phyloP scores from a whole-genome alignment of 768 basidiomycete genomes.

The Boletus subcaerulescens region DNA sequence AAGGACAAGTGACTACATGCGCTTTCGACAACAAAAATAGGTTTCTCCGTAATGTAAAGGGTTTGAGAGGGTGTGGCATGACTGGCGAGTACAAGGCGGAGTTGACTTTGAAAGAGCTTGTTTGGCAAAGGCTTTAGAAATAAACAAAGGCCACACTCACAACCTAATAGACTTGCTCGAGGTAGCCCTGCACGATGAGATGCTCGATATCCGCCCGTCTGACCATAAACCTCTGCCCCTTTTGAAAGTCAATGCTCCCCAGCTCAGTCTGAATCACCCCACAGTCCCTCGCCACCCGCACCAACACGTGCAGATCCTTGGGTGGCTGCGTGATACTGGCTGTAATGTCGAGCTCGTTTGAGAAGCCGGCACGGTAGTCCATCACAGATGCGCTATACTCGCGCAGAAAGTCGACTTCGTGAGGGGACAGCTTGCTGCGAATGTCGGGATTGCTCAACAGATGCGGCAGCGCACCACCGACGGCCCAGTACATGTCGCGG shows the following conservation, averaged over 20 bases:
- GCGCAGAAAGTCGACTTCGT: constrained; percentile 82
- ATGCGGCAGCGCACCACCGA: constrained; percentile 83
- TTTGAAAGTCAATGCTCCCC: constrained; percentile 86
- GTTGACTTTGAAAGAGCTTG: constrained; percentile 4
- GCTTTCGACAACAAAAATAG: background rate
- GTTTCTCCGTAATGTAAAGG: background rate
- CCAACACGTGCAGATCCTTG: constrained; percentile 84
- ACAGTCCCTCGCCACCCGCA: constrained; percentile 84
- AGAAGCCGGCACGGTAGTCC: constrained; percentile 81
- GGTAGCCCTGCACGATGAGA: constrained; percentile 88
- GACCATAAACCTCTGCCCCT: constrained; percentile 88
- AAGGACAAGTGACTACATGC: background rate
- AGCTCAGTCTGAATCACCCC: constrained; percentile 91
- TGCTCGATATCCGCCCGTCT: constrained; percentile 88
- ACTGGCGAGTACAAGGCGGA: background rate
- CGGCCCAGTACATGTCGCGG: constrained; percentile 85
- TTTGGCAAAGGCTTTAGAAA: constrained; percentile 25
- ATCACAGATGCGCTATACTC: constrained; percentile 79
- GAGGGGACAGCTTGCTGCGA: constrained; percentile 71
- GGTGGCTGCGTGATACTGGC: constrained; percentile 81
- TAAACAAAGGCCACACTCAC: constrained; percentile 19
- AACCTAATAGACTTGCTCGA: constrained; percentile 71
- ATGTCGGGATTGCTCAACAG: constrained; percentile 67
- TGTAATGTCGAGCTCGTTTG: constrained; percentile 84
- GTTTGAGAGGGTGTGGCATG: constrained; percentile 9